Evolutionary conservation across 805 yeast species (phyloP).

Genomic region (Saccharomycopsis sp.): DNA sequence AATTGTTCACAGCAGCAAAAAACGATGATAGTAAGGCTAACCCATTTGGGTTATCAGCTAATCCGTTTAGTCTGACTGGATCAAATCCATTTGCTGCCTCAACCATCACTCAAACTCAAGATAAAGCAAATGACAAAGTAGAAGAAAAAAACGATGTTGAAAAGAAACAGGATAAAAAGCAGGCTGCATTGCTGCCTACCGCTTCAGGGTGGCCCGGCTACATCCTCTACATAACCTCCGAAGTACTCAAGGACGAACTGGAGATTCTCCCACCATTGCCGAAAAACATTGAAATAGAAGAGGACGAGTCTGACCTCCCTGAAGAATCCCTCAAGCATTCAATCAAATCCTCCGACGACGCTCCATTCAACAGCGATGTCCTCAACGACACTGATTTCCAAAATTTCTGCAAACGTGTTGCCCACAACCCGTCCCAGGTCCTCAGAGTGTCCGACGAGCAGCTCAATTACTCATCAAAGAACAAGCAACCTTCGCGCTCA

Average conservation of each 20-base stretch:
- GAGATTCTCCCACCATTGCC: conserved; percentile 43
- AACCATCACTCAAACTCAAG: conserved; percentile 19
- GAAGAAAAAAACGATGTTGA: conserved; percentile 23
- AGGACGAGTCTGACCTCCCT: conserved; percentile 38
- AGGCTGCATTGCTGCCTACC: conserved; percentile 20
- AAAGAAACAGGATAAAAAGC: conserved; percentile 23
- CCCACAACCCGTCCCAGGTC: conserved; percentile 81
- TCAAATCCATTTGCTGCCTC: conserved; percentile 25
- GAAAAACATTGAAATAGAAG: conserved; percentile 46
- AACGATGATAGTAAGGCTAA: too few species aligned
- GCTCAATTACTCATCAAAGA: conserved; percentile 52
- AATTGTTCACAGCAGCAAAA: conserved; percentile 26
- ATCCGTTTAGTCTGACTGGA: background rate
- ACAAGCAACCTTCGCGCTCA: conserved; percentile 45
- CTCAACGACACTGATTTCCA: conserved; percentile 75
- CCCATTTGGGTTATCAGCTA: too few species aligned
- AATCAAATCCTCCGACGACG: conserved; percentile 21
- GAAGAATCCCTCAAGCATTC: conserved; percentile 24
- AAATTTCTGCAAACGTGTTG: conserved; percentile 65
- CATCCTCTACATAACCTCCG: conserved; percentile 67
- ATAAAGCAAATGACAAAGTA: conserved; percentile 16
- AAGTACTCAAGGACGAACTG: conserved; percentile 45
- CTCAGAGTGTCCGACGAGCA: conserved; percentile 76
- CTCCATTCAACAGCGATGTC: conserved; percentile 44
- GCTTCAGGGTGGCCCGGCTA: conserved; percentile 48